Evolutionary conservation across 1,284 basidiomycete species (phyloP).

Genomic region (Naganishia albida): DNA sequence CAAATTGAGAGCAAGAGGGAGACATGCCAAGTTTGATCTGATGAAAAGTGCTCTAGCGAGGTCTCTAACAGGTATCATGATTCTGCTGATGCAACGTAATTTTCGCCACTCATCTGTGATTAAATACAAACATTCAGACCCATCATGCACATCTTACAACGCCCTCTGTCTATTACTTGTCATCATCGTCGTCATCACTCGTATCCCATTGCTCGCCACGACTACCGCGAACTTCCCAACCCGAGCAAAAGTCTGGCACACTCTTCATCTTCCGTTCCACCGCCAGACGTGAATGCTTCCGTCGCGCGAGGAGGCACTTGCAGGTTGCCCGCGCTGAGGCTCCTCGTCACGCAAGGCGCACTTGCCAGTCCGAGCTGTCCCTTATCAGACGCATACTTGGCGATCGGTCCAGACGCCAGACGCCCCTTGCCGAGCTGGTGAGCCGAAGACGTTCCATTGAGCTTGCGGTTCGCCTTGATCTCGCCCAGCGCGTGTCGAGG

Average conservation of each 20-base stretch:
- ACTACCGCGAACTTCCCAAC: constrained; percentile 25
- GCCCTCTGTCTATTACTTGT: constrained; percentile 2
- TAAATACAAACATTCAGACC: not conserved
- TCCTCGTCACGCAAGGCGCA: constrained; percentile 3
- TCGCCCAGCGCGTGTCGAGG: constrained; percentile 11
- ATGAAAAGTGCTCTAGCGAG: no score
- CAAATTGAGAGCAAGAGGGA: no score
- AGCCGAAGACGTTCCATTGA: constrained; percentile 15
- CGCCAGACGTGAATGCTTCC: not conserved
- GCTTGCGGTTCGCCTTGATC: constrained; percentile 12
- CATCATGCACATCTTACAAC: constrained; percentile 1
- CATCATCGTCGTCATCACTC: not conserved
- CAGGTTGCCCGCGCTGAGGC: constrained; percentile 1
- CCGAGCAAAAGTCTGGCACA: constrained; percentile 33
- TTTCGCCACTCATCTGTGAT: not conserved
- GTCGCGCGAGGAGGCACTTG: not conserved
- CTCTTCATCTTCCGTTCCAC: constrained; percentile 32
- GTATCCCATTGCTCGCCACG: not conserved
- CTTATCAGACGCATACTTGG: constrained; percentile 2
- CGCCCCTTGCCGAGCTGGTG: constrained; percentile 2
- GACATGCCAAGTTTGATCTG: no score
- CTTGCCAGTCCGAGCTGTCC: not conserved
- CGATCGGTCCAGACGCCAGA: not conserved
- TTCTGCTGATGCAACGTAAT: no score
- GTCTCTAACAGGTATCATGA: no score